phyloP scores from a whole-genome alignment of 2,329 filamentous ascomycete genomes.

The Phaeosphaeria sp. region DNA sequence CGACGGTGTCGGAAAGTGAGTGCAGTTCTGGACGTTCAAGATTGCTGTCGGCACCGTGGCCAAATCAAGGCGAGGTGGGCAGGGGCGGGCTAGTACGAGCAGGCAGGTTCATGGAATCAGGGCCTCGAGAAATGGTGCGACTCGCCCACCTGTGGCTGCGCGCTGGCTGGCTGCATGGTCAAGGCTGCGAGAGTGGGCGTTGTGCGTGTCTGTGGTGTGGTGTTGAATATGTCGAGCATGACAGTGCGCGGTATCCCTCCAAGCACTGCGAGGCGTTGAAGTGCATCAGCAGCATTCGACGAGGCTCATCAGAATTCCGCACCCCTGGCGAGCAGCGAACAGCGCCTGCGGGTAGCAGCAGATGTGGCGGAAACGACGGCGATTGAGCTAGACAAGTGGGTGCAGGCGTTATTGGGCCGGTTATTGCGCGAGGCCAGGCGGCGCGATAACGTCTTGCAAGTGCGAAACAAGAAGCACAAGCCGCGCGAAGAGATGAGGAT shows the following conservation, averaged over 20 bases:
- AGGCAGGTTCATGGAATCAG: not conserved
- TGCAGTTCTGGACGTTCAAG: conserved; percentile 2
- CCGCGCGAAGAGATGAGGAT: conserved; percentile 8
- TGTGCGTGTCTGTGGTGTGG: not conserved
- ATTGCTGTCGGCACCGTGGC: conserved; percentile 1
- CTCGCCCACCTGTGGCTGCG: conserved; percentile 4
- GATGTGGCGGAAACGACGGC: conserved; percentile 1
- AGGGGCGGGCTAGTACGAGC: conserved; percentile 3
- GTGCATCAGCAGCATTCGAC: not conserved
- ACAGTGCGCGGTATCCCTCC: too few species aligned
- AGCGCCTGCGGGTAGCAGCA: not conserved
- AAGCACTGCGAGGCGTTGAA: too few species aligned
- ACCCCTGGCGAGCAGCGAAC: too few species aligned
- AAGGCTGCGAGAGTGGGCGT: not conserved
- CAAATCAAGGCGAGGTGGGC: not conserved
- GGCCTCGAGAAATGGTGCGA: conserved; percentile 4
- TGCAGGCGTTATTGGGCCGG: conserved; percentile 1
- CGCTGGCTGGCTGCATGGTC: conserved; percentile 4
- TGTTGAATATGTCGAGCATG: too few species aligned
- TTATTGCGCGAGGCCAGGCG: not conserved
- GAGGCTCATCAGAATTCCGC: conserved; percentile 1
- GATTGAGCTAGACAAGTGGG: not conserved
- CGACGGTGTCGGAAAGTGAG: conserved; percentile 3
- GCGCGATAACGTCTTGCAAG: conserved; percentile 3
- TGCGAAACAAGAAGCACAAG: conserved; percentile 11